Percentiles rank a stretch among this genome's conserved stretches.
phyloP scores from a whole-genome alignment of 345 rosid species.

The Gossypium herbaceum region DNA sequence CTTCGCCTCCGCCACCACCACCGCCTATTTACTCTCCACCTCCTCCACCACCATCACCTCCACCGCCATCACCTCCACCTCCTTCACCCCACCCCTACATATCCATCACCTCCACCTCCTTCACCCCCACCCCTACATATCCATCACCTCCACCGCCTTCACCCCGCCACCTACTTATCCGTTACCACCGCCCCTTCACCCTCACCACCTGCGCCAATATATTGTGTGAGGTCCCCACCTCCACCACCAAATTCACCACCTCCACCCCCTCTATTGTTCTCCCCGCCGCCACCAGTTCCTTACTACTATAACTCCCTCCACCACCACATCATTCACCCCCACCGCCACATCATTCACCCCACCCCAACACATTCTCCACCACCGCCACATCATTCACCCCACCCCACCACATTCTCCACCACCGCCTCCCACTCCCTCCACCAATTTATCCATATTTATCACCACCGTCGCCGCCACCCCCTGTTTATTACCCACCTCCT shows the following conservation, averaged over 20 bases:
- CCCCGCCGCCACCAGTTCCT: constrained; percentile 46
- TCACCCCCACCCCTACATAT: no score
- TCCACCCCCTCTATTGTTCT: constrained; percentile 30
- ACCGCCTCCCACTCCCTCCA: constrained; percentile 40
- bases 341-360: no score
- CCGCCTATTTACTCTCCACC: constrained; percentile 29
- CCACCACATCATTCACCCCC: no score
- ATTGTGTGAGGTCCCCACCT: constrained; percentile 29
- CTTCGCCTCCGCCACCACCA: constrained; percentile 28
- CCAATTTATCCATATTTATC: constrained; percentile 41
- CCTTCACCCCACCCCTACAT: constrained; percentile 12
- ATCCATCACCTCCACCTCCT: constrained; percentile 14
- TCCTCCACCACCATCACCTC: constrained; percentile 17
- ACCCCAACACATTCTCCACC: no score
- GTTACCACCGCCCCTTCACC: constrained; percentile 35
- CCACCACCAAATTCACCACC: constrained; percentile 42
- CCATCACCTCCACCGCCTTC: no score
- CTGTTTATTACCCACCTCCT: constrained; percentile 11
- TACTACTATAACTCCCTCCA: constrained; percentile 42
- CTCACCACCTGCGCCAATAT: constrained; percentile 31
- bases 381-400: constrained; percentile 30
- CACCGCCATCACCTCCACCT: constrained; percentile 31
- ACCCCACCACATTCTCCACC: constrained; percentile 43
- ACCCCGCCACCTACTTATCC: constrained; percentile 37
- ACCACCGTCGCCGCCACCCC: constrained; percentile 57